Evolutionary conservation across 2,329 filamentous ascomycete genomes (phyloP).

Genomic region (Fonsecaea pedrosoi): DNA sequence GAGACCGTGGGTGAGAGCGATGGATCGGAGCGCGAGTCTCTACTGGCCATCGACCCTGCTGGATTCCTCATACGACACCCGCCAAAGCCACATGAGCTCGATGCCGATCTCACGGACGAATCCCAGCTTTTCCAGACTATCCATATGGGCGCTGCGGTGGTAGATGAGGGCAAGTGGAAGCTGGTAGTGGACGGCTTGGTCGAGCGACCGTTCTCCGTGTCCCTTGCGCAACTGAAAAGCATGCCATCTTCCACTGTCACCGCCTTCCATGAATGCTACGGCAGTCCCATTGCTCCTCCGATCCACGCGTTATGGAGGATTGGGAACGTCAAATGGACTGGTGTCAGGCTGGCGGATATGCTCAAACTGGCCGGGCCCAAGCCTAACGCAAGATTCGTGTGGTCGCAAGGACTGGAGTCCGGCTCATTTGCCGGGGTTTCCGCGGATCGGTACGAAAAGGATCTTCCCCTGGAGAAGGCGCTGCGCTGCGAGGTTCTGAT

Average conservation of each 20-base stretch:
- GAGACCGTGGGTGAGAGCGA: not conserved
- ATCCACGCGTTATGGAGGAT: slow-evolving; percentile 43
- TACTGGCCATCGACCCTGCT: slow-evolving; percentile 29
- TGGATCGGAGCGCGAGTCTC: slow-evolving; percentile 30
- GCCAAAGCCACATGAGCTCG: slow-evolving; percentile 42
- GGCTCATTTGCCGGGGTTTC: slow-evolving; percentile 33
- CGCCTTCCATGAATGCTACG: slow-evolving; percentile 48
- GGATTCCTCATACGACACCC: slow-evolving; percentile 39
- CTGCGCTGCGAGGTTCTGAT: slow-evolving; percentile 30
- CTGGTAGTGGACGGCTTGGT: slow-evolving; percentile 46
- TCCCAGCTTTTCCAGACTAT: slow-evolving; percentile 47
- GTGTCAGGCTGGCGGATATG: slow-evolving; percentile 42
- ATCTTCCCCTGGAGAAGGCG: slow-evolving; percentile 35
- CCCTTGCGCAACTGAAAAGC: slow-evolving; percentile 40
- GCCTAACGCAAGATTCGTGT: slow-evolving; percentile 27
- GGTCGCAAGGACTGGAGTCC: slow-evolving; percentile 36
- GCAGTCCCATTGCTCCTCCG: slow-evolving; percentile 44
- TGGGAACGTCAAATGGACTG: slow-evolving; percentile 48
- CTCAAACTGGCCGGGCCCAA: slow-evolving; percentile 39
- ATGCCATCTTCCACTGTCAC: slow-evolving; percentile 42
- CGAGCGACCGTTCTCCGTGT: slow-evolving; percentile 41
- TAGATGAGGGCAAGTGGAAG: slow-evolving; percentile 42
- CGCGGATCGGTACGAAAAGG: slow-evolving; percentile 36
- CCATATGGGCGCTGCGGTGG: slow-evolving; percentile 46
- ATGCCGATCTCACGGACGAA: slow-evolving; percentile 41